Percentiles rank a stretch among this genome's conserved stretches.
These are phyloP conservation scores for Rhizopus delemar DNA, from an alignment of 371 early-diverging fungal genomes.

Conservation along the genomic window DNA sequence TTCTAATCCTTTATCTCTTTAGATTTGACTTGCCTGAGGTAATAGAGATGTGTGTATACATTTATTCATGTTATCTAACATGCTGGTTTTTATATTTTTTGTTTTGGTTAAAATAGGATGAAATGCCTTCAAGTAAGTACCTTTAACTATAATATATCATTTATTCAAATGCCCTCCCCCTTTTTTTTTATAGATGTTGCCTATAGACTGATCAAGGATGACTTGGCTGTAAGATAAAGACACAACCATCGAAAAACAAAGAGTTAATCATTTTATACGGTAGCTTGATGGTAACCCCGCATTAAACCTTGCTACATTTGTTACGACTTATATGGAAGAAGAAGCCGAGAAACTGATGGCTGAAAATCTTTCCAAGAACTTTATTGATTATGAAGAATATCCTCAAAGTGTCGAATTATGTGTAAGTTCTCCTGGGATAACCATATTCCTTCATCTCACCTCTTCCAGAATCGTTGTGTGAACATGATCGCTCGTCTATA, in stretches of 20 bases:
- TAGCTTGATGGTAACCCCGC: constrained; percentile 70
- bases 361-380: constrained; percentile 71
- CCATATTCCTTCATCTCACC: neutral
- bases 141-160: no score
- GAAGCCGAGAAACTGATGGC: constrained; percentile 74
- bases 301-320: constrained; percentile 75
- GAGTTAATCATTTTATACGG: neutral
- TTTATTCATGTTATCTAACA: no score
- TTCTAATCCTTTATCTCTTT: neutral
- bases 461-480: constrained; percentile 65
- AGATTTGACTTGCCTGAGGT: constrained; percentile 49
- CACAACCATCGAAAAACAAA: neutral
- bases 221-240: constrained; percentile 33
- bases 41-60: neutral
- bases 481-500: constrained; percentile 70
- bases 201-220: constrained; percentile 48
- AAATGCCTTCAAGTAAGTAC: constrained; percentile 47
- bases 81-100: no score
- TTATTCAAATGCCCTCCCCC: neutral
- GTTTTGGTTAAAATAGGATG: constrained; percentile 26
- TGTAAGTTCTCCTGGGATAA: constrained; percentile 22
- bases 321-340: constrained; percentile 60
- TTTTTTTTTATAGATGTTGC: constrained; percentile 36
- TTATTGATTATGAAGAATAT: constrained; percentile 77
- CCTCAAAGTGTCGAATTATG: constrained; percentile 48